Percentiles rank a stretch among this genome's conserved stretches.
These are phyloP conservation scores for Baudoinia panamericana DNA, from an alignment of 495 filamentous ascomycete species.

Conservation along the genomic window DNA sequence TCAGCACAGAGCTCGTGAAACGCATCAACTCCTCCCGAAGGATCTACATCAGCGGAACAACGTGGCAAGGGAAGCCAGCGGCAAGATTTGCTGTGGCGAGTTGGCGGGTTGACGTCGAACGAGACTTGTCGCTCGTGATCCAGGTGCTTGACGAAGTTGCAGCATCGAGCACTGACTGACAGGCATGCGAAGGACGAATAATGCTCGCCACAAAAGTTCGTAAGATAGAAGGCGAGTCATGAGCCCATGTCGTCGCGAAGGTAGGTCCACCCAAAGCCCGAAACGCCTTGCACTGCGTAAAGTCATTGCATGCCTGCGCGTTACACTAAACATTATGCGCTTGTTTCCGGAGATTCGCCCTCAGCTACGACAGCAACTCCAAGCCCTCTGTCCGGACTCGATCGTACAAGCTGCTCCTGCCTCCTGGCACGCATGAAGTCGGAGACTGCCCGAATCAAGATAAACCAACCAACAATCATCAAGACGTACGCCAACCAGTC, in stretches of 20 bases:
- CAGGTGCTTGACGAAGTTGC: slow-evolving; percentile 31
- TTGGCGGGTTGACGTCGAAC: slow-evolving; percentile 53
- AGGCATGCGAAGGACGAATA: too few species aligned
- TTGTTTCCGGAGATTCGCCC: slow-evolving; percentile 68
- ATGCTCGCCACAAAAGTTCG: not conserved
- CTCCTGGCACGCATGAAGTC: slow-evolving; percentile 76
- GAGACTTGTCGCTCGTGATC: slow-evolving; percentile 41
- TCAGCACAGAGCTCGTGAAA: slow-evolving; percentile 53
- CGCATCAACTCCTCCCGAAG: slow-evolving; percentile 60
- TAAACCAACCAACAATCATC: slow-evolving; percentile 98
- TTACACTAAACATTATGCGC: slow-evolving; percentile 37
- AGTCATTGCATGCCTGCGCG: not conserved
- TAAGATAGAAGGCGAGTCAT: too few species aligned
- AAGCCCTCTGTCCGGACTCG: slow-evolving; percentile 85
- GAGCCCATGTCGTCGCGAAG: too few species aligned
- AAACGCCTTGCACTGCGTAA: slow-evolving; percentile 8
- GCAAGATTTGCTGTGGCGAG: slow-evolving; percentile 71
- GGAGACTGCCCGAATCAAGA: slow-evolving; percentile 76
- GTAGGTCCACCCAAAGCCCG: not conserved
- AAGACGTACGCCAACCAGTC: slow-evolving; percentile 88
- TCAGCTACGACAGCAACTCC: slow-evolving; percentile 78
- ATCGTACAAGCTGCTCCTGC: slow-evolving; percentile 84
- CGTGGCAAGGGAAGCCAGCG: slow-evolving; percentile 59
- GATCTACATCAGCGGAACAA: slow-evolving; percentile 74
- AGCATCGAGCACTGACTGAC: too few species aligned